A percentile compares a stretch with the other conserved stretches of the same genome.
Conservation (phyloP, 1,284 basidiomycete genomes). For the Rhodofomes roseus region DNA sequence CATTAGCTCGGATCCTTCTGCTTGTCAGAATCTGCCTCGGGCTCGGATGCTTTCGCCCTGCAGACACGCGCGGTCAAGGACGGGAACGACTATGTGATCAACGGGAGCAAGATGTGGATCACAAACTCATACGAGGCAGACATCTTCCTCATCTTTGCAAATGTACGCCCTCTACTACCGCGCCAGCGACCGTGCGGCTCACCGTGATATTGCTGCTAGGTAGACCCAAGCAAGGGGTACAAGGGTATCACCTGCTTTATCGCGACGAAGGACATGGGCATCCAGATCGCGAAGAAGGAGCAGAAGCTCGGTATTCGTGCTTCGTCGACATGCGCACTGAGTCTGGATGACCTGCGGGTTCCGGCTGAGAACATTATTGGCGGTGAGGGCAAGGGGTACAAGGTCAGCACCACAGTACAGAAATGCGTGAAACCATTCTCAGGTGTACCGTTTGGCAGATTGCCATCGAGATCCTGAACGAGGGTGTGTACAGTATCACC, state of each 20-base stretch:
- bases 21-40: slow-evolving; percentile 89
- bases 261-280: slow-evolving; percentile 94
- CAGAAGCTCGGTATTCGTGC: slow-evolving; percentile 97
- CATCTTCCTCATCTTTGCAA: slow-evolving; percentile 93
- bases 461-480: slow-evolving; percentile 97
- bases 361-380: slow-evolving; percentile 95
- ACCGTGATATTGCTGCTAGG: slow-evolving; percentile 19
- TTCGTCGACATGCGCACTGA: slow-evolving; percentile 95
- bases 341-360: slow-evolving; percentile 93
- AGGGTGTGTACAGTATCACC: slow-evolving; percentile 47
- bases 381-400: slow-evolving; percentile 93
- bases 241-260: slow-evolving; percentile 99
- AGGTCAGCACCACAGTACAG: slow-evolving; percentile 39
- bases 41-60: slow-evolving; percentile 96
- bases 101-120: slow-evolving; percentile 99
- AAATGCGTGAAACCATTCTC: no score
- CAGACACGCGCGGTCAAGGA: slow-evolving; percentile 91
- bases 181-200: no score
- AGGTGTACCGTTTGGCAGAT: slow-evolving; percentile 41
- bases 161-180: slow-evolving; percentile 60
- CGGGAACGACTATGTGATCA: slow-evolving; percentile 80
- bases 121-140: slow-evolving; percentile 98
- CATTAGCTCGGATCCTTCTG: slow-evolving; percentile 92
- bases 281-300: slow-evolving; percentile 98
- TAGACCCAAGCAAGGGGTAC: slow-evolving; percentile 94